A percentile compares a stretch with the other conserved stretches of the same genome.
Evolutionary conservation across 176 grass and related monocot species (phyloP).

Genomic region (Carex cristatella): DNA sequence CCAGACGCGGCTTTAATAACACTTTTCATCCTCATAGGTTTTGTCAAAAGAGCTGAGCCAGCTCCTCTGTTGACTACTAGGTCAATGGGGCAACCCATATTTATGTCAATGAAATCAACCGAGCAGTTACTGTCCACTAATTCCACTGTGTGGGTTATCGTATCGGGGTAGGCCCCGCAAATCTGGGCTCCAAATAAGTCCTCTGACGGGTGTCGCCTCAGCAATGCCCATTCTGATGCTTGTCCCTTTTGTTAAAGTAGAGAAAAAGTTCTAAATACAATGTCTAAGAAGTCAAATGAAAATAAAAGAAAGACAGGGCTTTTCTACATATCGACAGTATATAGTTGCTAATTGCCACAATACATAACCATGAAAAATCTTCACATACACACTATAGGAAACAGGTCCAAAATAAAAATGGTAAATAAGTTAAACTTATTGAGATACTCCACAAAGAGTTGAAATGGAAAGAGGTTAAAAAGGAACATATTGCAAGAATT

Average conservation of each 20-base stretch:
- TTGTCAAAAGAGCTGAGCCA: slow-evolving; percentile 72
- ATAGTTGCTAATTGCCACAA: background rate
- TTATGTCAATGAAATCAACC: slow-evolving; percentile 89
- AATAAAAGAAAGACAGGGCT: background rate
- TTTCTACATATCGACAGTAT: slow-evolving; percentile 11
- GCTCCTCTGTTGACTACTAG: slow-evolving; percentile 82
- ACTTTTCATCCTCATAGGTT: slow-evolving; percentile 83
- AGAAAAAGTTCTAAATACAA: slow-evolving; percentile 16
- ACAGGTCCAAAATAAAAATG: background rate
- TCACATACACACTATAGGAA: background rate
- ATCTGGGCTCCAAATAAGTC: slow-evolving; percentile 93
- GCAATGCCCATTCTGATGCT: slow-evolving; percentile 95
- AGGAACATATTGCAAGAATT: background rate
- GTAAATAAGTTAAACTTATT: background rate
- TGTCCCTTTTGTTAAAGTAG: slow-evolving; percentile 58
- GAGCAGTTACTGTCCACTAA: slow-evolving; percentile 72
- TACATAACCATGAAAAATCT: slow-evolving; percentile 4
- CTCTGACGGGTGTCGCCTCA: slow-evolving; percentile 74
- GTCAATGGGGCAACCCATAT: slow-evolving; percentile 97
- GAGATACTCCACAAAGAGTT: background rate
- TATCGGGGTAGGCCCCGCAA: slow-evolving; percentile 88
- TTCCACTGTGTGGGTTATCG: slow-evolving; percentile 63
- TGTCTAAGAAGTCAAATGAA: background rate
- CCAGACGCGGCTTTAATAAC: slow-evolving; percentile 67
- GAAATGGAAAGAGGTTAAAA: background rate